A percentile compares a stretch with the other conserved stretches of the same genome.
These are phyloP conservation scores for Trifolium pratense DNA, from an alignment of 306 rosid species.

Conservation along the genomic window DNA sequence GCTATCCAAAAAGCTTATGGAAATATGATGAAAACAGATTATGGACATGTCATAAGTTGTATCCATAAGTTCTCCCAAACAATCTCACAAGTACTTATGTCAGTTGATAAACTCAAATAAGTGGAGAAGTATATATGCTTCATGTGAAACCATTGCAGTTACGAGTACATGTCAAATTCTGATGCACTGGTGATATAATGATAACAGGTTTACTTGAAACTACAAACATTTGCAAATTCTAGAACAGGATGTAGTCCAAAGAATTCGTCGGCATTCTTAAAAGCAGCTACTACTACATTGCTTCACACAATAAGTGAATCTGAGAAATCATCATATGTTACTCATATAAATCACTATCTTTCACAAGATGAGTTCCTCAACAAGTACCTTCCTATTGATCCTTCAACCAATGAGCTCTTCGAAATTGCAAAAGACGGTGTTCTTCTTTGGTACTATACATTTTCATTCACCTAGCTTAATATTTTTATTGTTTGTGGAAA, in stretches of 20 bases:
- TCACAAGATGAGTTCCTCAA: slow-evolving; percentile 75
- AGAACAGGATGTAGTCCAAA: slow-evolving; percentile 76
- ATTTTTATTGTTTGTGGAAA: neutral
- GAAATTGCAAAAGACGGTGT: slow-evolving; percentile 95
- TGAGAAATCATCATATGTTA: slow-evolving; percentile 91
- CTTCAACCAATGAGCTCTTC: slow-evolving; percentile 85
- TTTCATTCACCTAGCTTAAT: neutral
- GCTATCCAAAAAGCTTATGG: neutral
- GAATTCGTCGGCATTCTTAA: slow-evolving; percentile 88
- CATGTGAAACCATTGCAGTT: slow-evolving; percentile 13
- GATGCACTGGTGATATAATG: slow-evolving; percentile 11
- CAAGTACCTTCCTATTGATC: slow-evolving; percentile 82
- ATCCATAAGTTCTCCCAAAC: neutral
- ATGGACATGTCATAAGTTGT: neutral
- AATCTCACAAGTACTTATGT: neutral
- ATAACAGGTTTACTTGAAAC: slow-evolving; percentile 77
- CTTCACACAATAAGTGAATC: slow-evolving; percentile 99
- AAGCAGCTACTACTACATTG: slow-evolving; percentile 94
- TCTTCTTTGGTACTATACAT: slow-evolving; percentile 72
- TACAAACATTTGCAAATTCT: slow-evolving; percentile 76
- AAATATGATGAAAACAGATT: neutral
- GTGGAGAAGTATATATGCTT: neutral
- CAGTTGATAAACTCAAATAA: neutral
- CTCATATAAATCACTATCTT: slow-evolving; percentile 89
- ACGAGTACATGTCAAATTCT: slow-evolving; percentile 14